These are phyloP conservation scores for Geotrichum reessii DNA, from an alignment of 1,139 yeast genomes.

Conservation along the genomic window DNA sequence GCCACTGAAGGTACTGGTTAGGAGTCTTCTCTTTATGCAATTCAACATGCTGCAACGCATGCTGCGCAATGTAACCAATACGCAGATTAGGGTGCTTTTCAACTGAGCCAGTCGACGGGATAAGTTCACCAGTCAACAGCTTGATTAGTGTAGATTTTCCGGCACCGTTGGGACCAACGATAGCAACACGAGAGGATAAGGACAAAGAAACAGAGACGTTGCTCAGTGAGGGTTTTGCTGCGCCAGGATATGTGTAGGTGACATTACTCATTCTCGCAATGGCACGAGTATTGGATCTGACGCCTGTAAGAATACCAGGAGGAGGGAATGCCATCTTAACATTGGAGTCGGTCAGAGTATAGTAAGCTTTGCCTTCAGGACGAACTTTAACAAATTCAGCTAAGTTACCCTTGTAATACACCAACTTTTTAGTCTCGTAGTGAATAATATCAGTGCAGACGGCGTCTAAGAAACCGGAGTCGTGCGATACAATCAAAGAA, in stretches of 20 bases:
- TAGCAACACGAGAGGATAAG: slow-evolving; percentile 90
- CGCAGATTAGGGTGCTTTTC: slow-evolving; percentile 98
- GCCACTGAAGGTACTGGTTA: slow-evolving; percentile 96
- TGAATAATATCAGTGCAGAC: slow-evolving; percentile 97
- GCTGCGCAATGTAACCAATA: slow-evolving; percentile 98
- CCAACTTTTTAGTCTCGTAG: slow-evolving; percentile 91
- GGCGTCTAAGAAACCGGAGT: slow-evolving; percentile 90
- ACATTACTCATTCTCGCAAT: slow-evolving; percentile 88
- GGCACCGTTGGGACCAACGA: slow-evolving; percentile 97
- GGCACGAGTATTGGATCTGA: slow-evolving; percentile 88
- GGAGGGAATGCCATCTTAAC: slow-evolving; percentile 98
- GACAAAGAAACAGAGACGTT: slow-evolving; percentile 84
- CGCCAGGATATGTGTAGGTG: slow-evolving; percentile 86
- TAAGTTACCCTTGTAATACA: slow-evolving; percentile 91
- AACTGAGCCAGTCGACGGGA: slow-evolving; percentile 81
- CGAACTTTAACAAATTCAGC: slow-evolving; percentile 88
- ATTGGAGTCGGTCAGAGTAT: slow-evolving; percentile 88
- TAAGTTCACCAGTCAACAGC: slow-evolving; percentile 82
- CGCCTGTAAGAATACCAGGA: slow-evolving; percentile 95
- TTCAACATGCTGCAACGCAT: slow-evolving; percentile 94
- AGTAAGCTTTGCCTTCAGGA: slow-evolving; percentile 95
- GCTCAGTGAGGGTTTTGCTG: slow-evolving; percentile 73
- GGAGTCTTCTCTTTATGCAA: slow-evolving; percentile 98
- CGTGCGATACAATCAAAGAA: slow-evolving; percentile 95
- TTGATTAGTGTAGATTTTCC: slow-evolving; percentile 96